phyloP scores from a whole-genome alignment of 495 filamentous ascomycete genomes.

The Xylaria acuta region DNA sequence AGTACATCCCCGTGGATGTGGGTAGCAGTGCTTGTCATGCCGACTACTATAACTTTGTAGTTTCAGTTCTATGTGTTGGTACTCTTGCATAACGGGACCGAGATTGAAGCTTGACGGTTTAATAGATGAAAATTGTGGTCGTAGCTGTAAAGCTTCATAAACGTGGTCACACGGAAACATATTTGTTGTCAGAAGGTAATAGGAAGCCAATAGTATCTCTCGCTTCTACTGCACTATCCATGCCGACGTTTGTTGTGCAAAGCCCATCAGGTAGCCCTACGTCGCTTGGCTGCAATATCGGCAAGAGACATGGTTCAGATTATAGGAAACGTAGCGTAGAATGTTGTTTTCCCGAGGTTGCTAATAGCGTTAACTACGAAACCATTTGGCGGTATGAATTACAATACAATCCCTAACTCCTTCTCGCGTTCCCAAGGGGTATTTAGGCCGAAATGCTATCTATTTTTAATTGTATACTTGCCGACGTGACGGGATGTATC shows the following conservation, averaged over 20 bases:
- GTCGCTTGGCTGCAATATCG: background rate
- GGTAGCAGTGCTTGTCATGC: background rate
- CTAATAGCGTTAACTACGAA: background rate
- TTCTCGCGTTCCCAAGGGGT: background rate
- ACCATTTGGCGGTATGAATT: background rate
- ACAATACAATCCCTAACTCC: background rate
- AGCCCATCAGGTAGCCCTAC: background rate
- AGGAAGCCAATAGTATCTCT: background rate
- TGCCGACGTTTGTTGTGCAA: background rate
- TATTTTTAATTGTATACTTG: background rate
- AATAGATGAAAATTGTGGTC: no score
- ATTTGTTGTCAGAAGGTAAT: background rate
- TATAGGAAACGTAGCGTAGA: background rate
- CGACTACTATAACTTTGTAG: background rate
- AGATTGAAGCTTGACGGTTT: background rate
- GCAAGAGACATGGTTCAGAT: background rate
- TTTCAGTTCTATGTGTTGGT: background rate
- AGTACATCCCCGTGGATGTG: background rate
- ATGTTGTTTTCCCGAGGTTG: background rate
- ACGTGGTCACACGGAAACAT: background rate
- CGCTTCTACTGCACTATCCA: background rate
- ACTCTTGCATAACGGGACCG: background rate
- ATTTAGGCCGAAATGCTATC: background rate
- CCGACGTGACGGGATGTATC: background rate
- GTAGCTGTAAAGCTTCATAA: background rate